These are phyloP conservation scores for Atractiella rhizophila DNA, from an alignment of 768 basidiomycete species.

Conservation along the genomic window DNA sequence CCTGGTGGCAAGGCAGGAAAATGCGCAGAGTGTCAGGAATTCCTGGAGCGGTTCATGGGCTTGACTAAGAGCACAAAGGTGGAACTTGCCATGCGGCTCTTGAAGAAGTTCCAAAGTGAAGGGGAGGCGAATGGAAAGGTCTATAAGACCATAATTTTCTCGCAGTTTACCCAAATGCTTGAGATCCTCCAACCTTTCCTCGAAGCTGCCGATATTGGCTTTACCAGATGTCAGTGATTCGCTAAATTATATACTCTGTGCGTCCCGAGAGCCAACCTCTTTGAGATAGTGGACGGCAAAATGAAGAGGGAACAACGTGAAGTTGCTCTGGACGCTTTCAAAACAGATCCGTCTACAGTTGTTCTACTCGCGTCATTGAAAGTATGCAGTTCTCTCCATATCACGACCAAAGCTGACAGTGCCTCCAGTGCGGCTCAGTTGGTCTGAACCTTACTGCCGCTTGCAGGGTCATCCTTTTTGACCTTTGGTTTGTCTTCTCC, in stretches of 20 bases:
- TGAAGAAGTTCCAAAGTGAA: conserved; percentile 33
- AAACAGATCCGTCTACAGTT: conserved; percentile 30
- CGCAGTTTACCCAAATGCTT: conserved; percentile 51
- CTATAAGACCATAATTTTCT: conserved; percentile 79
- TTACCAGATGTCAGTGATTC: conserved; percentile 51
- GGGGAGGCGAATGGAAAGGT: conserved; percentile 1
- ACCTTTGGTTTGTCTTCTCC: no score
- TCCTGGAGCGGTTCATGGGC: conserved; percentile 27
- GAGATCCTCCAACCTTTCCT: conserved; percentile 70
- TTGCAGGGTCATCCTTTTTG: conserved; percentile 77
- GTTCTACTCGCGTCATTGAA: conserved; percentile 92
- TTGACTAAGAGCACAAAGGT: conserved; percentile 59
- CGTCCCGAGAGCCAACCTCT: neutral
- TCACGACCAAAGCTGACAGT: neutral
- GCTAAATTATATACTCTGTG: neutral
- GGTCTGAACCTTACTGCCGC: conserved; percentile 74
- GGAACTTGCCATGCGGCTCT: conserved; percentile 41
- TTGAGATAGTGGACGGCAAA: conserved; percentile 35
- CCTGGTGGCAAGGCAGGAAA: conserved; percentile 2
- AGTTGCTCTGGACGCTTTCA: conserved; percentile 45
- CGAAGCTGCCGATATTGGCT: conserved; percentile 37
- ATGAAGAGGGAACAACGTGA: conserved; percentile 59
- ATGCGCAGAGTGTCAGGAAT: conserved; percentile 32
- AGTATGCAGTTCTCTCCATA: conserved; percentile 22
- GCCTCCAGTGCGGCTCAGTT: conserved; percentile 15